Conservation (phyloP, 2,329 filamentous ascomycete genomes). For the Fusarium staphyleae region DNA sequence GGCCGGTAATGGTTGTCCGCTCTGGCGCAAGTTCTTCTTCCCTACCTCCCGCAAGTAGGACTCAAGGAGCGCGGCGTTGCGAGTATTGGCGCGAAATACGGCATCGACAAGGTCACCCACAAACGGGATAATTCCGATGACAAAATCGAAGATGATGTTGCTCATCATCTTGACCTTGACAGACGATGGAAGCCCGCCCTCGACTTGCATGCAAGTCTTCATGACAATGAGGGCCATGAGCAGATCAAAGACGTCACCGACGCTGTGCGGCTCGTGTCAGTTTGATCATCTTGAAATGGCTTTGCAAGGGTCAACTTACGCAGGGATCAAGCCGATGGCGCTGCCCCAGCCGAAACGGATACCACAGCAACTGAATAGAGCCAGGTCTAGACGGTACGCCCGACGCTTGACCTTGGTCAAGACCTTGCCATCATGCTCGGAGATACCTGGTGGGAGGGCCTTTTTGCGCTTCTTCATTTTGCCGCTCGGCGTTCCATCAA, state of each 20-base stretch:
- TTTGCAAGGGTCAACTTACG: slow-evolving; percentile 60
- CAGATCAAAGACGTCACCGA: slow-evolving; percentile 78
- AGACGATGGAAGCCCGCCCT: slow-evolving; percentile 73
- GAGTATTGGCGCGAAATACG: slow-evolving; percentile 76
- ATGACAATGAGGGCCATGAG: slow-evolving; percentile 80
- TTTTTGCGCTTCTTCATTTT: slow-evolving; percentile 87
- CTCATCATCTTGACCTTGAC: slow-evolving; percentile 77
- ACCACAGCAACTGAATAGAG: slow-evolving; percentile 80
- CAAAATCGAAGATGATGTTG: slow-evolving; percentile 79
- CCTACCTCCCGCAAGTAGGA: slow-evolving; percentile 73
- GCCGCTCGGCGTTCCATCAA: slow-evolving; percentile 68
- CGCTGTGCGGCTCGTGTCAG: slow-evolving; percentile 51
- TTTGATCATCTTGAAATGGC: neutral
- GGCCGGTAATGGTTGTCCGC: slow-evolving; percentile 55
- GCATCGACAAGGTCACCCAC: slow-evolving; percentile 79
- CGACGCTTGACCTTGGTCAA: slow-evolving; percentile 86
- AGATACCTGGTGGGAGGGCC: slow-evolving; percentile 82
- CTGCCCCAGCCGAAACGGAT: slow-evolving; percentile 89
- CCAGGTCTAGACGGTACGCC: slow-evolving; percentile 86
- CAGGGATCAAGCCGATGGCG: slow-evolving; percentile 83
- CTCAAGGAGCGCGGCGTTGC: slow-evolving; percentile 75
- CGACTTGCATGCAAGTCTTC: slow-evolving; percentile 73
- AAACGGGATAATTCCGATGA: slow-evolving; percentile 76
- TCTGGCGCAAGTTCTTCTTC: slow-evolving; percentile 59
- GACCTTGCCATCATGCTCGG: slow-evolving; percentile 79